Percentiles rank a stretch among this genome's conserved stretches.
These are phyloP conservation scores for Eleusine coracana DNA, from an alignment of 176 grass and related monocot species.

Conservation along the genomic window DNA sequence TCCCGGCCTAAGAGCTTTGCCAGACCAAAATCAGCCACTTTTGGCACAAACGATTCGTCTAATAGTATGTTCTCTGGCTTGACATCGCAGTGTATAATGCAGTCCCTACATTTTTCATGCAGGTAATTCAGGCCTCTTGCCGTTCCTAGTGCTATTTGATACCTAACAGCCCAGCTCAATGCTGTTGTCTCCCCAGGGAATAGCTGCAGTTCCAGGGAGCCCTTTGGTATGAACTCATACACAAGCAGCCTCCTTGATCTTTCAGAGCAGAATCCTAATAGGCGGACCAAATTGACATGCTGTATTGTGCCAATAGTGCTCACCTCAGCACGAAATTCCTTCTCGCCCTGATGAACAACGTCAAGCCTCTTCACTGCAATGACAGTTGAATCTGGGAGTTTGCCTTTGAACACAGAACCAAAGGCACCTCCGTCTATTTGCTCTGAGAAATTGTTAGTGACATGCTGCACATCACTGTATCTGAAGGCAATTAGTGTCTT, in stretches of 20 bases:
- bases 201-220: slow-evolving; percentile 70
- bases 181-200: slow-evolving; percentile 47
- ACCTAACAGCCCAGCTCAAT: slow-evolving; percentile 59
- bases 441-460: slow-evolving; percentile 72
- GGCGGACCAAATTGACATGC: slow-evolving; percentile 76
- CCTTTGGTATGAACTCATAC: slow-evolving; percentile 83
- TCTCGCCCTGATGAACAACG: slow-evolving; percentile 80
- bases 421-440: slow-evolving; percentile 73
- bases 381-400: slow-evolving; percentile 58
- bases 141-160: slow-evolving; percentile 73
- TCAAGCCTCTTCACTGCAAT: slow-evolving; percentile 83
- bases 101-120: slow-evolving; percentile 79
- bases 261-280: slow-evolving; percentile 85
- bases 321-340: slow-evolving; percentile 90
- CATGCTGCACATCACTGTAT: slow-evolving; percentile 66
- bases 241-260: slow-evolving; percentile 60
- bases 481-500: slow-evolving; percentile 63
- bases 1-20: slow-evolving; percentile 79
- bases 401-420: slow-evolving; percentile 68
- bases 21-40: slow-evolving; percentile 83
- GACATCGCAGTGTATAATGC: slow-evolving; percentile 90
- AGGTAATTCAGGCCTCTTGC: slow-evolving; percentile 78
- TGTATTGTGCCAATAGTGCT: slow-evolving; percentile 81
- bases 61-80: slow-evolving; percentile 94
- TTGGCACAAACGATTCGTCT: slow-evolving; percentile 63